phyloP scores from a whole-genome alignment of 495 filamentous ascomycete species.

The Niebla homalea region DNA sequence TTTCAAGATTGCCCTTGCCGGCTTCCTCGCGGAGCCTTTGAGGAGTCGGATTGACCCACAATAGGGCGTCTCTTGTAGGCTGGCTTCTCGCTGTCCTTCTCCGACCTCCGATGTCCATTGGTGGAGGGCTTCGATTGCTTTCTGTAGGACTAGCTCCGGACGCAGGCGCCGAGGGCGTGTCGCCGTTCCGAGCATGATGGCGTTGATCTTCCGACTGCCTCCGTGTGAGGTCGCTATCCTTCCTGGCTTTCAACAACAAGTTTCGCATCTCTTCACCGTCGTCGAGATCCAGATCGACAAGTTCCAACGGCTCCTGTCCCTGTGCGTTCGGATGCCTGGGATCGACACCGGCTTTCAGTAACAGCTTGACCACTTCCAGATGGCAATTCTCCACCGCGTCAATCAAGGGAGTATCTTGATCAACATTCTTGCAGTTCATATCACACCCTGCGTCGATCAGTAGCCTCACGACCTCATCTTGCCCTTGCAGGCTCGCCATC shows the following conservation, averaged over 20 bases:
- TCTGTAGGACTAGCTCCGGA: conserved; percentile 55
- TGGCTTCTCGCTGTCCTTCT: conserved; percentile 46
- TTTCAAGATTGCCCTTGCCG: conserved; percentile 66
- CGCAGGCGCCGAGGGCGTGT: conserved; percentile 49
- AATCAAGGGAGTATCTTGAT: conserved; percentile 85
- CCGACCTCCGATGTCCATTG: conserved; percentile 23
- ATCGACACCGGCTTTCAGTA: conserved; percentile 77
- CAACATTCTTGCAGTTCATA: conserved; percentile 63
- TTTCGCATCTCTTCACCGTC: conserved; percentile 43
- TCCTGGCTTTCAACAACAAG: conserved; percentile 32
- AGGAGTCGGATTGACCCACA: conserved; percentile 47
- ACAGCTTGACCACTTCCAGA: conserved; percentile 71
- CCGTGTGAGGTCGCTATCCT: conserved; percentile 30
- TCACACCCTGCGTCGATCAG: conserved; percentile 72
- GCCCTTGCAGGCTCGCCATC: conserved; percentile 74
- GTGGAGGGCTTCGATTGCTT: conserved; percentile 37
- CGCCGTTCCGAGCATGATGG: conserved; percentile 30
- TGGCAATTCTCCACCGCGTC: conserved; percentile 95
- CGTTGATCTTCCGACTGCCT: conserved; percentile 53
- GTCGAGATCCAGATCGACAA: conserved; percentile 59
- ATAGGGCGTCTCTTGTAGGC: conserved; percentile 44
- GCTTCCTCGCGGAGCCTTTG: conserved; percentile 71
- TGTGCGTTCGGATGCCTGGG: conserved; percentile 75
- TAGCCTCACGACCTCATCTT: conserved; percentile 55
- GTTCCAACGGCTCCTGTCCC: conserved; percentile 76